Evolutionary conservation across 768 basidiomycete species (phyloP).

Genomic region (Mrakia frigida): DNA sequence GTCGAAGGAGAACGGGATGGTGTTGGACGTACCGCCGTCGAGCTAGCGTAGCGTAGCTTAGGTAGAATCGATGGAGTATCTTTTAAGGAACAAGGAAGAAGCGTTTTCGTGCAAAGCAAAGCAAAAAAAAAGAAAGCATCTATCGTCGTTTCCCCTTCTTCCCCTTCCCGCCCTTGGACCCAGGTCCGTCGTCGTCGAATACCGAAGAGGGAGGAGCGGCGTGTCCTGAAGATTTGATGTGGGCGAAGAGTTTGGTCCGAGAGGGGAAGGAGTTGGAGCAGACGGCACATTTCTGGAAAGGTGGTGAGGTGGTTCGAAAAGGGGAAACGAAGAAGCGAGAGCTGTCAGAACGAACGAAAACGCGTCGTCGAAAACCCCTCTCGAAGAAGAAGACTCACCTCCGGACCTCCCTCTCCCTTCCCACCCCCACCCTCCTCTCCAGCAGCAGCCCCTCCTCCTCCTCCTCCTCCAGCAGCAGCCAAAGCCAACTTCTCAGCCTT

Average conservation of each 20-base stretch:
- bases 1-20: neutral
- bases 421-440: neutral
- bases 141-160: constrained; percentile 20
- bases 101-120: neutral
- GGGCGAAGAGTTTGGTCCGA: constrained; percentile 67
- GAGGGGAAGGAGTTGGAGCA: constrained; percentile 61
- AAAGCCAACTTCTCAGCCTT: constrained; percentile 49
- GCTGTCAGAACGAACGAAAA: neutral
- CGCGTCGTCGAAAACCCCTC: neutral
- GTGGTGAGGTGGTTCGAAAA: no score
- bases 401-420: neutral
- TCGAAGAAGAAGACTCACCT: constrained; percentile 4
- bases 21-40: neutral
- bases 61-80: neutral
- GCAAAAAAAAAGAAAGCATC: neutral
- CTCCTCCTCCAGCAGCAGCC: neutral
- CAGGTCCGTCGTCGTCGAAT: neutral
- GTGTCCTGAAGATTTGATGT: constrained; percentile 67
- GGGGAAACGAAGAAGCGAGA: neutral
- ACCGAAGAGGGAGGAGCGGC: constrained; percentile 43
- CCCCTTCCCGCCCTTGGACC: neutral
- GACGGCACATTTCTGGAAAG: constrained; percentile 63
- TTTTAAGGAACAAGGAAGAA: no score
- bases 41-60: neutral
- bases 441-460: neutral